Evolutionary conservation across 2,329 filamentous ascomycete genomes (phyloP).

Genomic region (Apiospora sp.): DNA sequence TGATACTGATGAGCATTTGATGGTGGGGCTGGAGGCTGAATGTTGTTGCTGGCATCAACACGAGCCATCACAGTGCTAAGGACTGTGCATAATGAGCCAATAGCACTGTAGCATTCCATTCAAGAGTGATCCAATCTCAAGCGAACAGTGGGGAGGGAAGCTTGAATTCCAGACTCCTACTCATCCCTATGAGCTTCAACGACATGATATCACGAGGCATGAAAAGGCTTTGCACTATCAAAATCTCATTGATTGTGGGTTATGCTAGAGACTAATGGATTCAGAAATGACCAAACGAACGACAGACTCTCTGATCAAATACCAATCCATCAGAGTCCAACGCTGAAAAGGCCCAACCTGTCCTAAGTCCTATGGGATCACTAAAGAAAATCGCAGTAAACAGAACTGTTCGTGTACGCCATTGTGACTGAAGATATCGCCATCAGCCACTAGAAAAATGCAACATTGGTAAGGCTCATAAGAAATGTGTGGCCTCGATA

Average conservation of each 20-base stretch:
- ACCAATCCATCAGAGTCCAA: slow-evolving; percentile 17
- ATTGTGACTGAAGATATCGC: slow-evolving; percentile 14
- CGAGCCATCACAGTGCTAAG: slow-evolving; percentile 6
- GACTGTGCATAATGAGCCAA: accelerated
- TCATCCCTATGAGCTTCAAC: neutral
- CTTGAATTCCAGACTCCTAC: neutral
- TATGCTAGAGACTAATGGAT: neutral
- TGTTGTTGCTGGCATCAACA: slow-evolving; percentile 15
- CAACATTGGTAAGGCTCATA: neutral
- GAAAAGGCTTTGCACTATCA: neutral
- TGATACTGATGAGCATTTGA: slow-evolving; percentile 14
- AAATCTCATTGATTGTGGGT: neutral
- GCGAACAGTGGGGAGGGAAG: no score
- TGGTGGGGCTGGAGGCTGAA: slow-evolving; percentile 12
- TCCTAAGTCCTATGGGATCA: neutral
- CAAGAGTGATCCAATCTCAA: neutral
- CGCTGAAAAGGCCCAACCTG: slow-evolving; percentile 4
- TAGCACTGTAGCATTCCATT: neutral
- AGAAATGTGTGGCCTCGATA: neutral
- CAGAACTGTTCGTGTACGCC: slow-evolving; percentile 4
- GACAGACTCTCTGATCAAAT: slow-evolving; percentile 2
- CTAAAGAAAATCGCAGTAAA: slow-evolving; percentile 11
- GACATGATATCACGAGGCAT: neutral
- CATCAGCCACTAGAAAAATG: neutral
- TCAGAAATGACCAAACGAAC: neutral